Base-by-base conservation (phyloP, 257 asterid genomes). In the Verbascum thapsus region DNA sequence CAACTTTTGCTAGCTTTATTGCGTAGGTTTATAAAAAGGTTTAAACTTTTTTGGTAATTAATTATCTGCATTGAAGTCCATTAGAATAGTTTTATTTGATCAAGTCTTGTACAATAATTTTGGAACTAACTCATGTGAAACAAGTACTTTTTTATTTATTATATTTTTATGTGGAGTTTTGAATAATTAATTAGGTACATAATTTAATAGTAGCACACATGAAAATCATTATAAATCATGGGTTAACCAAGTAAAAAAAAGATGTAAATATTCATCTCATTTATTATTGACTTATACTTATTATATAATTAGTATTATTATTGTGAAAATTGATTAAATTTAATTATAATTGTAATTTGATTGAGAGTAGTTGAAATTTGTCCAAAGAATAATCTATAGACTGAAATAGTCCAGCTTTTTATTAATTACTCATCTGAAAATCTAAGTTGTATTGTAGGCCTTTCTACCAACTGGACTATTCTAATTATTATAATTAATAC, bases 391-490 rank as follows among this genome's bases (percentile, higher is more conserved):
- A 8, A 39, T 12, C 44, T 39, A 12, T 8, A 8, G 9, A 3
- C 44, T 39, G 3, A 0, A 39, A 39, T 39, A 5, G 32, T 5
- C 32, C 32, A 8, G n/a, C 44, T 39, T 39, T 39, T 12, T 12
- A 45, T 2, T 55, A 56, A 74, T 50, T 58, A 23, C 50, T 52
- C 64, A 41, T 58, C 71, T 57, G 73, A 45, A 44, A 45, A 67
- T 42, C 62, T 57, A 67, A 75, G 40, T 57, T 53, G 38, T 63
- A 40, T 26, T 34, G 49, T 47, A 16, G 42, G 11, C 19, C 63
- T 41, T 67, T 60, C 35, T 41, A 43, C 66, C 19, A 10, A 44
- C 8, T 38, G 49, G 62, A 63, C 68, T 56, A 50, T 56, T 67
- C 53, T 49, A 68, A 40, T 53, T 6, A 30, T 56, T 17, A 57